Conservation (phyloP, 2,329 filamentous ascomycete species). For the Fusarium beomiforme region DNA sequence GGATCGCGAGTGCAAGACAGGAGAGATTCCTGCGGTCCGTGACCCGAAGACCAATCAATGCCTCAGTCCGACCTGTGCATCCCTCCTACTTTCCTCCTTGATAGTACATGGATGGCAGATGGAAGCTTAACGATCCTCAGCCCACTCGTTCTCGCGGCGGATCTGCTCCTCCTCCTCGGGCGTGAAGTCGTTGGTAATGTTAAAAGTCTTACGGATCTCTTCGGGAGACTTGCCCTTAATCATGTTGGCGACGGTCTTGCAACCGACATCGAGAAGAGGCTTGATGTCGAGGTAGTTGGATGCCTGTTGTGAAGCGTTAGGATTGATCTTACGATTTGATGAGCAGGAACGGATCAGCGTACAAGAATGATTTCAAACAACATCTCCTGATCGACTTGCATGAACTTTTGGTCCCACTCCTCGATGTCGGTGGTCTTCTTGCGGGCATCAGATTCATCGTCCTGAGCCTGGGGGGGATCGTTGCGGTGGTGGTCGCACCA, state of each 20-base stretch:
- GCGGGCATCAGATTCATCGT: slow-evolving; percentile 91
- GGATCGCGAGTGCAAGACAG: not conserved
- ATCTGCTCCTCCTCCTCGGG: slow-evolving; percentile 99
- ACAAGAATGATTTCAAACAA: slow-evolving; percentile 98
- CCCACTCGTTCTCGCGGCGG: slow-evolving; percentile 90
- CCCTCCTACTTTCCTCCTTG: not conserved
- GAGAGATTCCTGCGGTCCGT: not conserved
- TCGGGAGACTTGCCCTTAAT: slow-evolving; percentile 99
- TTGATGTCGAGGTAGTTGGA: slow-evolving; percentile 99
- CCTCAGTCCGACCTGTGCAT: not conserved
- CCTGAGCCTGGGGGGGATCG: slow-evolving; percentile 82
- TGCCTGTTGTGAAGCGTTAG: slow-evolving; percentile 65
- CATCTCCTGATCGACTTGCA: slow-evolving; percentile 99
- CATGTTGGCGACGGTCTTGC: slow-evolving; percentile 99
- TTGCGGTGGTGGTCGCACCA: slow-evolving; percentile 97
- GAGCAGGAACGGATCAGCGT: slow-evolving; percentile 50
- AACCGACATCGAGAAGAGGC: slow-evolving; percentile 94
- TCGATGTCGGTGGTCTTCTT: slow-evolving; percentile 99
- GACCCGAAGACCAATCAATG: not conserved
- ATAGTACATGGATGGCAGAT: not conserved
- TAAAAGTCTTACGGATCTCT: slow-evolving; percentile 99
- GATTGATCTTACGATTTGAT: not conserved
- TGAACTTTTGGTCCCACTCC: slow-evolving; percentile 99
- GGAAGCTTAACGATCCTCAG: slow-evolving; percentile 75
- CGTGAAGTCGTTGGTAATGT: slow-evolving; percentile 99